phyloP scores from a whole-genome alignment of 2,329 filamentous ascomycete species.

The Aaosphaeria pasadenensis region DNA sequence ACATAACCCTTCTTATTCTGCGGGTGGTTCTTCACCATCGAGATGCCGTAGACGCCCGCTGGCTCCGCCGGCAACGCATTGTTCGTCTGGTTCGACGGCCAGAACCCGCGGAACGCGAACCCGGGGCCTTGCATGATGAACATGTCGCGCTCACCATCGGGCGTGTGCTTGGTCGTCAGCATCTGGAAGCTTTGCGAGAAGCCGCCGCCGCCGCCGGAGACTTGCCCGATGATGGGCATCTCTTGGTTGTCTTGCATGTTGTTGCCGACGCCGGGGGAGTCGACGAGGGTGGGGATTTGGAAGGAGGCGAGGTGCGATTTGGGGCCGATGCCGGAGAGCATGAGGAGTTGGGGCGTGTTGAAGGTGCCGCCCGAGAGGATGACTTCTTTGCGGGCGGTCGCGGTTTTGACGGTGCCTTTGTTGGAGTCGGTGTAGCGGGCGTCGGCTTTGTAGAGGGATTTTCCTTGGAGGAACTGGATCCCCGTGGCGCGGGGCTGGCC shows the following conservation, averaged over 20 bases:
- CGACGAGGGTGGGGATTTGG: slow-evolving; percentile 50
- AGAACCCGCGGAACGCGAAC: slow-evolving; percentile 23
- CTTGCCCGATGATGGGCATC: slow-evolving; percentile 36
- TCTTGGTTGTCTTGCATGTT: slow-evolving; percentile 61
- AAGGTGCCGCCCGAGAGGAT: slow-evolving; percentile 48
- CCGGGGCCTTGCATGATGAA: slow-evolving; percentile 17
- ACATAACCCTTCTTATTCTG: slow-evolving; percentile 61
- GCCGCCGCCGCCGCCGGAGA: slow-evolving; percentile 5
- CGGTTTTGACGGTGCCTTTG: slow-evolving; percentile 30
- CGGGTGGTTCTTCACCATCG: slow-evolving; percentile 58
- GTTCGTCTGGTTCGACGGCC: slow-evolving; percentile 18
- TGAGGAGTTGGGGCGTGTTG: slow-evolving; percentile 61
- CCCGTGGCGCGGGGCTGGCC: slow-evolving; percentile 37
- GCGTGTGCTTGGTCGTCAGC: slow-evolving; percentile 15
- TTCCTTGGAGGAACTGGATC: slow-evolving; percentile 42
- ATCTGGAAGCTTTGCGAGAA: slow-evolving; percentile 16
- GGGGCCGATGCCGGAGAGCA: slow-evolving; percentile 61
- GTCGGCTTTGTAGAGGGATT: slow-evolving; percentile 43
- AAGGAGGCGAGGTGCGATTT: slow-evolving; percentile 49
- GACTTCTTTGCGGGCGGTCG: slow-evolving; percentile 31
- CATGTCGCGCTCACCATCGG: slow-evolving; percentile 21
- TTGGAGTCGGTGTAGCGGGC: slow-evolving; percentile 27
- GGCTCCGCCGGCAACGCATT: slow-evolving; percentile 9
- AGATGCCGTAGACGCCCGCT: slow-evolving; percentile 16
- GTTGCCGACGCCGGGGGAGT: slow-evolving; percentile 59